Percentiles rank a stretch among this genome's conserved stretches.
Evolutionary conservation across 495 filamentous ascomycete species (phyloP).

Genomic region (Bathelium albidoporum): DNA sequence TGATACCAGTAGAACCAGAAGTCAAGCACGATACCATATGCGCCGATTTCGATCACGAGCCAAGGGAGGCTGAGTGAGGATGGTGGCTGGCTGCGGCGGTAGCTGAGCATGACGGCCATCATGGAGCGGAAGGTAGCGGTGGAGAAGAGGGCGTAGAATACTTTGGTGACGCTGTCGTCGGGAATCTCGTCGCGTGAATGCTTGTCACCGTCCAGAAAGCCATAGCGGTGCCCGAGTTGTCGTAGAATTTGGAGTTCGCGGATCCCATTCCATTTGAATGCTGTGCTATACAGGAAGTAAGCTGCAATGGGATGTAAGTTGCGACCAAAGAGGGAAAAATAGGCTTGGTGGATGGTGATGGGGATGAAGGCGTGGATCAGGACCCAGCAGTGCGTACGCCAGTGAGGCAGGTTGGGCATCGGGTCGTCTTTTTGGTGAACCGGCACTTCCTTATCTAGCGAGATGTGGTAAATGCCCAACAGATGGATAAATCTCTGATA

Average conservation of each 20-base stretch:
- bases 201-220: constrained; percentile 6
- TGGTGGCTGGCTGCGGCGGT: neutral
- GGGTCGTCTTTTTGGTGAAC: constrained; percentile 3
- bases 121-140: constrained; percentile 3
- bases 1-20: constrained; percentile 12
- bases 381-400: constrained; percentile 1
- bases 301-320: constrained; percentile 1
- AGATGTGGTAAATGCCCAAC: constrained; percentile 7
- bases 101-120: constrained; percentile 2
- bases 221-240: constrained; percentile 3
- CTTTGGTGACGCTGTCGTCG: constrained; percentile 1
- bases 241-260: constrained; percentile 6
- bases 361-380: constrained; percentile 2
- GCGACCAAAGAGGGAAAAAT: neutral
- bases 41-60: constrained; percentile 4
- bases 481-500: neutral
- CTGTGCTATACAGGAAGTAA: constrained; percentile 3
- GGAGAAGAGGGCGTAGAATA: constrained; percentile 2
- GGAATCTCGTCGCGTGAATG: constrained; percentile 3
- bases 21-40: constrained; percentile 3
- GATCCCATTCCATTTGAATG: constrained; percentile 7
- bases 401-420: constrained; percentile 6
- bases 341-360: constrained; percentile 5
- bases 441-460: constrained; percentile 28
- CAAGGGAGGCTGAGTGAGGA: neutral